phyloP scores from a whole-genome alignment of 139 green algal genomes.

The Chlamydomonas urium region DNA sequence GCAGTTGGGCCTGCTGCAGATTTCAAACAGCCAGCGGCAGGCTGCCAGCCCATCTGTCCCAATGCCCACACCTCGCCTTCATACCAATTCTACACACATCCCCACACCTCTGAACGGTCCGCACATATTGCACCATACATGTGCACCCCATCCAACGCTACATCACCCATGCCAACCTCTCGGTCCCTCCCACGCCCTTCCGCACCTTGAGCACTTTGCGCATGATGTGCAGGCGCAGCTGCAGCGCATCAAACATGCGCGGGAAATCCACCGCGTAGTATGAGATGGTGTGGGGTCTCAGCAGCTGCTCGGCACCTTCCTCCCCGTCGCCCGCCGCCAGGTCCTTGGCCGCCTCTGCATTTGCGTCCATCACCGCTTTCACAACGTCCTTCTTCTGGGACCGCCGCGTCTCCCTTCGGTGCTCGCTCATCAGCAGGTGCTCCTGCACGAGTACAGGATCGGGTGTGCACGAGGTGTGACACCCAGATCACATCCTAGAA shows the following conservation, averaged over 20 bases:
- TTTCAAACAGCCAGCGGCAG: too few species aligned
- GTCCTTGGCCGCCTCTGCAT: background rate
- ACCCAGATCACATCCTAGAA: too few species aligned
- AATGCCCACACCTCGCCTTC: too few species aligned
- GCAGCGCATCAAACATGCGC: conserved; percentile 30
- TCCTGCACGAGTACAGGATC: conserved; percentile 17
- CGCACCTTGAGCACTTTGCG: conserved; percentile 25
- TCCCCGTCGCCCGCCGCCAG: conserved; percentile 7
- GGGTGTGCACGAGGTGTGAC: too few species aligned
- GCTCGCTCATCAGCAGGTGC: conserved; percentile 34
- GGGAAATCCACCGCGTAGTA: conserved; percentile 43
- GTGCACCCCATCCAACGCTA: too few species aligned
- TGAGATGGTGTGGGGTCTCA: conserved; percentile 13
- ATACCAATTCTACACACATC: too few species aligned
- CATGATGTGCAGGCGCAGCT: conserved; percentile 32
- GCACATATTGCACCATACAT: too few species aligned
- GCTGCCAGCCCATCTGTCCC: too few species aligned
- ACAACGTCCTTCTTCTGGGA: conserved; percentile 26
- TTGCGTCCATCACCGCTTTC: conserved; percentile 19
- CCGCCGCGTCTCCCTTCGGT: conserved; percentile 30
- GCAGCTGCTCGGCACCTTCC: conserved; percentile 12
- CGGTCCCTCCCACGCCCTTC: background rate
- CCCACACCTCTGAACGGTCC: too few species aligned
- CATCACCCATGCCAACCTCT: too few species aligned
- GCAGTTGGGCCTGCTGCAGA: too few species aligned